Evolutionary conservation across 768 basidiomycete genomes (phyloP).

Genomic region (Pleurotus eryngii): DNA sequence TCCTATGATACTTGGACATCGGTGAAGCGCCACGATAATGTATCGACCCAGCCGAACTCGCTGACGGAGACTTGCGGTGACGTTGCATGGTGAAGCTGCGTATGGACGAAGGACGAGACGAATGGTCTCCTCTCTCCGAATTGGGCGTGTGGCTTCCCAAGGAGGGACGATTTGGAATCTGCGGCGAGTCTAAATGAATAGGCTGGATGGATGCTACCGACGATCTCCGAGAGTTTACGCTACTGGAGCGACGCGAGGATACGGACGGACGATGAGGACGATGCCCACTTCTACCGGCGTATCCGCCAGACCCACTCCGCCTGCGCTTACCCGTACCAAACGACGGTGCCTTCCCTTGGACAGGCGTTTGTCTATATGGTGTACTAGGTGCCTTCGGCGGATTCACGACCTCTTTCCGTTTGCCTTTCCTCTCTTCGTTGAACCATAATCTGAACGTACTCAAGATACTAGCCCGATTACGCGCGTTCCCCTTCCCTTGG

Average conservation of each 20-base stretch:
- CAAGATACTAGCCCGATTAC: constrained; percentile 77
- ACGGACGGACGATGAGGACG: constrained; percentile 66
- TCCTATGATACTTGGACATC: constrained; percentile 73
- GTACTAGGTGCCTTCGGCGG: constrained; percentile 21
- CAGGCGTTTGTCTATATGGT: constrained; percentile 12
- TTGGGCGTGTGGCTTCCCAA: constrained; percentile 83
- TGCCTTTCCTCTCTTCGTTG: constrained; percentile 86
- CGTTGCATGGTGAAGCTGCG: constrained; percentile 70
- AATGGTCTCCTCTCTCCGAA: constrained; percentile 75
- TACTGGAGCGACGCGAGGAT: constrained; percentile 86
- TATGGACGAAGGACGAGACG: constrained; percentile 83
- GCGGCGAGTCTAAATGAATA: constrained; percentile 55
- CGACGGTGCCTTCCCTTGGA: constrained; percentile 6
- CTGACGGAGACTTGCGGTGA: constrained; percentile 74
- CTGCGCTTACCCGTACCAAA: constrained; percentile 47
- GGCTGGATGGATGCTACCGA: constrained; percentile 50
- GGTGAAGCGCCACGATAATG: constrained; percentile 73
- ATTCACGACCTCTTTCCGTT: constrained; percentile 56
- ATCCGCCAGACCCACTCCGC: constrained; percentile 36
- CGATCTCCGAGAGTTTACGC: constrained; percentile 80
- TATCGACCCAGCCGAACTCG: constrained; percentile 71
- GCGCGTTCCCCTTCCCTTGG: constrained; percentile 30
- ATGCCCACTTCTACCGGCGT: constrained; percentile 31
- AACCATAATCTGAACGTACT: constrained; percentile 90
- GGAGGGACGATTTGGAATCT: constrained; percentile 64